Percentiles rank a stretch among this genome's conserved stretches.
Conservation (phyloP, 257 asterid genomes). For the Plectranthus barbatus region DNA sequence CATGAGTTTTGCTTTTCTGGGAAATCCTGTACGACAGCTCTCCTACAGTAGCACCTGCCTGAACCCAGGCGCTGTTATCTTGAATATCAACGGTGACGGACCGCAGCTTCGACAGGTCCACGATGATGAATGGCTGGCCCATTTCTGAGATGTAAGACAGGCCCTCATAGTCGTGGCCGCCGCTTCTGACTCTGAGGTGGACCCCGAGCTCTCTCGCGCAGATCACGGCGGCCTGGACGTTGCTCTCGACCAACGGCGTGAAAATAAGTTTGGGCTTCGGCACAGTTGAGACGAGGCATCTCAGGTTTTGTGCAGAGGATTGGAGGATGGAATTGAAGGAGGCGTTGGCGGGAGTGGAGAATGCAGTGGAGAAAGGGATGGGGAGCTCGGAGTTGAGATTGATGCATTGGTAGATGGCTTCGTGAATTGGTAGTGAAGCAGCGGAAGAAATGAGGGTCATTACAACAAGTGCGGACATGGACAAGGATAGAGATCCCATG, state of each 20-base stretch:
- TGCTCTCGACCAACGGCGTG: slow-evolving; percentile 35
- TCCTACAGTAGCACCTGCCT: slow-evolving; percentile 36
- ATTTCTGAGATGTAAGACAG: slow-evolving; percentile 23
- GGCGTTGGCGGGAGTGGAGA: slow-evolving; percentile 24
- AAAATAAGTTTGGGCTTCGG: slow-evolving; percentile 34
- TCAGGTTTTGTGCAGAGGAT: slow-evolving; percentile 34
- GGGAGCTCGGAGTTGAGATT: slow-evolving; percentile 28
- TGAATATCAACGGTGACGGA: slow-evolving; percentile 10
- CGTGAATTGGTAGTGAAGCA: slow-evolving; percentile 20
- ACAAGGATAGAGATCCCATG: slow-evolving; percentile 14
- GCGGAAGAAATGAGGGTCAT: neutral
- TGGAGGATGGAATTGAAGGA: slow-evolving; percentile 25
- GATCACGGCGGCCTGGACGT: slow-evolving; percentile 29
- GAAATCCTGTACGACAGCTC: slow-evolving; percentile 31
- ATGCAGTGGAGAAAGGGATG: slow-evolving; percentile 31
- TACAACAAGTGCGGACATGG: slow-evolving; percentile 2
- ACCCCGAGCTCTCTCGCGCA: slow-evolving; percentile 17
- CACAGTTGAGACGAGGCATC: slow-evolving; percentile 27
- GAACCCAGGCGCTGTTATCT: slow-evolving; percentile 31
- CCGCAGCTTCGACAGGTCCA: slow-evolving; percentile 28
- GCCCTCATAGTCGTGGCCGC: slow-evolving; percentile 38
- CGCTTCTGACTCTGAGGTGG: slow-evolving; percentile 30
- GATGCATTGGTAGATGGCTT: slow-evolving; percentile 25
- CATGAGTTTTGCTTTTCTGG: slow-evolving; percentile 25
- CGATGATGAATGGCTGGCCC: slow-evolving; percentile 22